A percentile compares a stretch with the other conserved stretches of the same genome.
Evolutionary conservation across 139 green algal genomes (phyloP).

Genomic region (Medakamo hakoo): DNA sequence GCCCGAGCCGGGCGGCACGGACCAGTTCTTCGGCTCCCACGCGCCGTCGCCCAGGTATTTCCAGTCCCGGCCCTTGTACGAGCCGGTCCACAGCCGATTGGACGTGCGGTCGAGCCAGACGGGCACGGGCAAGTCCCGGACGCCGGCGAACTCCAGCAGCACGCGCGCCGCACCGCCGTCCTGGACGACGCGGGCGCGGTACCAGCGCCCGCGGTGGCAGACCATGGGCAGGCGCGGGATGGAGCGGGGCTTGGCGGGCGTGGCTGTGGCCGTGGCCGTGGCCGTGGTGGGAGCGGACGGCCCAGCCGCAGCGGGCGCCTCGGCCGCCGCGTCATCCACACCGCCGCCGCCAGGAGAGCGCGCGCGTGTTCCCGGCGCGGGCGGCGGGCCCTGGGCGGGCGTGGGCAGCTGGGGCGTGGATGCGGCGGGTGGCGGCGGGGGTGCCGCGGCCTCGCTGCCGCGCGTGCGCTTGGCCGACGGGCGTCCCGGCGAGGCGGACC

Average conservation of each 20-base stretch:
- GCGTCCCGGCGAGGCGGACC: no score
- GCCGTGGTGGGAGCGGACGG: no score
- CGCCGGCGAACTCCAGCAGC: conserved; percentile 16
- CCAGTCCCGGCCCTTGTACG: conserved; percentile 36
- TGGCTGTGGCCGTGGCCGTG: background rate
- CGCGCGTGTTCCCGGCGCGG: background rate
- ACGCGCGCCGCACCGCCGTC: conserved; percentile 9
- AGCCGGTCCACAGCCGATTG: conserved; percentile 26
- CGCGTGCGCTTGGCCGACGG: no score
- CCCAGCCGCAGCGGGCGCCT: no score
- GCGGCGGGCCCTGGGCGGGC: no score
- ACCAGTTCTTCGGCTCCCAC: conserved; percentile 33
- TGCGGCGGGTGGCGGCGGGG: no score
- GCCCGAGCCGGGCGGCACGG: no score
- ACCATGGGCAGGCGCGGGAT: background rate
- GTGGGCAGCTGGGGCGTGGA: no score
- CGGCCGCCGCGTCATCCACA: background rate
- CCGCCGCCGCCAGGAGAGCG: background rate
- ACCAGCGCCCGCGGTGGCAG: conserved; percentile 5
- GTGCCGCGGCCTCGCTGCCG: no score
- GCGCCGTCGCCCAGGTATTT: conserved; percentile 30
- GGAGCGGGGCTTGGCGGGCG: background rate
- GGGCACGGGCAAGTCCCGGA: conserved; percentile 4
- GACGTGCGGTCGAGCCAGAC: conserved; percentile 20
- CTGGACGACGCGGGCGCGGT: conserved; percentile 16